Percentiles rank a stretch among this genome's conserved stretches.
Evolutionary conservation across 2,329 filamentous ascomycete species (phyloP).

Genomic region (Epichloe bromicola): DNA sequence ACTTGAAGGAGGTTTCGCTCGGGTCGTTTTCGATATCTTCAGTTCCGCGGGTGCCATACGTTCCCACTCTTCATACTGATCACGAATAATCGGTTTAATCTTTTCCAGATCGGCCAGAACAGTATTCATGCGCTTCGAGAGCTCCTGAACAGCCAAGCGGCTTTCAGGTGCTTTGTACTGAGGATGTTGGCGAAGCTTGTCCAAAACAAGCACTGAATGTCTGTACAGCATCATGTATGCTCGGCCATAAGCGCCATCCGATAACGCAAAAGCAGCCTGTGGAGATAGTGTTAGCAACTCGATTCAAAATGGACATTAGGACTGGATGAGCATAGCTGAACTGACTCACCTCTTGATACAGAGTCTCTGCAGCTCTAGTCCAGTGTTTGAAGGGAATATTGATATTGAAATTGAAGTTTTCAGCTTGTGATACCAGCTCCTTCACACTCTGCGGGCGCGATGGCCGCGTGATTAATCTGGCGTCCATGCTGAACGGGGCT

Average conservation of each 20-base stretch:
- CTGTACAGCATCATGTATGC: constrained; percentile 87
- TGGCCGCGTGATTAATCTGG: constrained; percentile 18
- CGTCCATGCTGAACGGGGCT: constrained; percentile 14
- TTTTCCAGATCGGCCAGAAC: constrained; percentile 62
- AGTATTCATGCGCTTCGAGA: constrained; percentile 35
- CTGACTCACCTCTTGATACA: constrained; percentile 64
- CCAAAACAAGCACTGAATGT: constrained; percentile 72
- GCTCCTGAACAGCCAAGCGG: constrained; percentile 44
- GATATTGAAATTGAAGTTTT: constrained; percentile 69
- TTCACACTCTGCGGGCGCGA: constrained; percentile 53
- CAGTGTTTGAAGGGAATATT: constrained; percentile 68
- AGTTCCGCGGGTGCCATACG: constrained; percentile 32
- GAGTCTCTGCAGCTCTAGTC: constrained; percentile 65
- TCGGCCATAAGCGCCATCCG: constrained; percentile 74
- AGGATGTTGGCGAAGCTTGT: constrained; percentile 63
- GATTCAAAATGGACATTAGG: neutral
- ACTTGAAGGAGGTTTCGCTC: constrained; percentile 14
- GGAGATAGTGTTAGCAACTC: neutral
- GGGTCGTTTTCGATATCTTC: constrained; percentile 11
- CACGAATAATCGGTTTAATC: constrained; percentile 66
- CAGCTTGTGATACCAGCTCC: constrained; percentile 63
- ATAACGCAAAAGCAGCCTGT: constrained; percentile 72
- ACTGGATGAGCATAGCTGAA: neutral
- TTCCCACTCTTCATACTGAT: constrained; percentile 55
- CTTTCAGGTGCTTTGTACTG: constrained; percentile 55